Base-by-base conservation (phyloP, 2,329 filamentous ascomycete species). In the Aspergillus awamori region DNA sequence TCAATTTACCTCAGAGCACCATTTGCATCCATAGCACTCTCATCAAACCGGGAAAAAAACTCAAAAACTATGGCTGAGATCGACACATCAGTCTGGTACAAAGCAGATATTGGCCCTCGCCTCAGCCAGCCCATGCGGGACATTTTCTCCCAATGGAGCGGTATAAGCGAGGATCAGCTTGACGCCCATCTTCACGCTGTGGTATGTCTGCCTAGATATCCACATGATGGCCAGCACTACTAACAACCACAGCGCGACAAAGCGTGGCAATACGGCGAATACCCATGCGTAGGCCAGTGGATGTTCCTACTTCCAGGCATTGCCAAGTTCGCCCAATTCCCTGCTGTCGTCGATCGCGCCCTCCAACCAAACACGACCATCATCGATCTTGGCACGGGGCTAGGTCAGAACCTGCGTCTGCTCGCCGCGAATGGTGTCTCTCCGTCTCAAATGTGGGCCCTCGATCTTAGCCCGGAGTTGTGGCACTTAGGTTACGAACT, bases 221-320 rank as follows among this genome's bases (percentile, higher is more conserved):
- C 5, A 11, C 11, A 6, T 5, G 30, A 36, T 11, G 5, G 4
- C 6, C 30, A 36, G 5, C 30, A 36, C 30, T 36, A 13, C 4
- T 24, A 30, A 43, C 7, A 28, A 51, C 13, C 11, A 11, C 20
- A 54, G 57, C 51, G 51, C 11, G 26, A 54, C 30, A 30, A 47
- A 47, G 57, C 57, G n/a, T 59, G 57, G 57, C 51, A 39, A 1
- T 20, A 54, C 17, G 39, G 57, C 11, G 5, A 41, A 53, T 59
- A 59, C 20, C 57, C 57, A 17, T 59, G 57, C 49, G 48, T 59
- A 2, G 51, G 57, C 6, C 38, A 54, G 11, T 59, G 49, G 57
- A 55, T 59, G 15, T 59, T 54, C 5, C 22, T 54, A 8, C 51
- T 59, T 0, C 57, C 57, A 5, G 57, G 49, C 17, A 22, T 53